Base-by-base conservation (phyloP, 2,329 filamentous ascomycete genomes). In the Neonectria sp. region DNA sequence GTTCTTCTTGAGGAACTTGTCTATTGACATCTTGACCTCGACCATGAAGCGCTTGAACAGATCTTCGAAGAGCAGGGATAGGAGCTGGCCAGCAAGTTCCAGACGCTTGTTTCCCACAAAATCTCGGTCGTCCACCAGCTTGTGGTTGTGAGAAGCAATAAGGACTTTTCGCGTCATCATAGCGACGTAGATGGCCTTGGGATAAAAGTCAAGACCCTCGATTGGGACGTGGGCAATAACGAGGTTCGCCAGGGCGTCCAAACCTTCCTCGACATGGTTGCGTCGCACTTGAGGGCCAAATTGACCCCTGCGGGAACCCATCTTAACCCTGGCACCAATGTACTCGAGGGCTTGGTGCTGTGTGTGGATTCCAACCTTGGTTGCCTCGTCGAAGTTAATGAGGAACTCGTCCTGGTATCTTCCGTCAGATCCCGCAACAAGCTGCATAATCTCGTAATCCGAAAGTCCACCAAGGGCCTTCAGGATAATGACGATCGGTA, bases 101-200 rank as follows among this genome's bases (percentile, higher is more conserved):
- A 99, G 86, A 67, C 96, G 91, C 83, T 99, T 99, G 83, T 99
- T 99, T 72, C 96, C 96, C 33, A 99, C 95, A 77, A 98, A 99
- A 82, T 99, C 97, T 78, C 96, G 90, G 79, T 99, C 96, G 75
- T 99, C 96, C 2, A 99, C 94, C 60, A 98, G 85, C 63, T 92
- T 94, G 1, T 93, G 89, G 77, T 99, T 94, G 67, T 96, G 93
- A 77, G 95, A 92, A 2, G 95, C 95, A 93, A 98, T 97, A 55
- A 99, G 83, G 4, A 98, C 95, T 80, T 95, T 90, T n/a, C 96
- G 92, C 31, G 95, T 94, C 96, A 99, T 99, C 85, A 97, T 94
- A 55, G 95, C 95, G 62, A 99, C 90, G 76, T 98, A 99, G 9
- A 98, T 89, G 25, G 95, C 95, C 79, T 99, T 99, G n/a, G 95